Percentiles rank a stretch among this genome's conserved stretches.
Evolutionary conservation across 176 grass and related monocot genomes (phyloP).

Genomic region (Paspalum notatum): DNA sequence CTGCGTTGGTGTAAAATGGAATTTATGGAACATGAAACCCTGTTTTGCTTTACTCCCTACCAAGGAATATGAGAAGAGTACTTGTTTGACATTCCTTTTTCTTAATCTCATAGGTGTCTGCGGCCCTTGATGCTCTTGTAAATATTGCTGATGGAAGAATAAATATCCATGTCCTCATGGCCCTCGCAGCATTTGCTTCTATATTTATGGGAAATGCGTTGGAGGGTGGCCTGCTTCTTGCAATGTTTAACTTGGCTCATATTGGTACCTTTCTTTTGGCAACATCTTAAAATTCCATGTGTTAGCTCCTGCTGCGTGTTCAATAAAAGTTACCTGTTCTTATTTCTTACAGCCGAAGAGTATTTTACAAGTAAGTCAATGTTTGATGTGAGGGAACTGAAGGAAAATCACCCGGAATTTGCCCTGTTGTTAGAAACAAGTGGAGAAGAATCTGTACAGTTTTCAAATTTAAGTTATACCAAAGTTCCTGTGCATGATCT

Average conservation of each 20-base stretch:
- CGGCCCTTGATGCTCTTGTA: slow-evolving; percentile 92
- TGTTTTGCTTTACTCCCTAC: background rate
- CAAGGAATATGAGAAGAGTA: slow-evolving; percentile 1
- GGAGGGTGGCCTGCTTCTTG: slow-evolving; percentile 97
- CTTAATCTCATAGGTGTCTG: slow-evolving; percentile 66
- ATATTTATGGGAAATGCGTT: slow-evolving; percentile 98
- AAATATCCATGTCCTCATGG: slow-evolving; percentile 99
- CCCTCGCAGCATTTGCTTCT: slow-evolving; percentile 96
- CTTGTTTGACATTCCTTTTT: slow-evolving; percentile 27
- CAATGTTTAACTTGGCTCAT: slow-evolving; percentile 98
- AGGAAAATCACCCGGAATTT: slow-evolving; percentile 92
- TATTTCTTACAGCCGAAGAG: slow-evolving; percentile 75
- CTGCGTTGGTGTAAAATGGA: background rate
- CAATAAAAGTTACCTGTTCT: slow-evolving; percentile 4
- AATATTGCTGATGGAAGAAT: slow-evolving; percentile 89
- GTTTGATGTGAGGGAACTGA: slow-evolving; percentile 95
- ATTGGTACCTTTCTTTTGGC: slow-evolving; percentile 66
- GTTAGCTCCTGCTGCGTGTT: slow-evolving; percentile 12
- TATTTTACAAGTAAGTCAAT: slow-evolving; percentile 95
- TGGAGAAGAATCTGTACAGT: slow-evolving; percentile 54
- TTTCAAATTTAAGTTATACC: slow-evolving; percentile 80
- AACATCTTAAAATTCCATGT: background rate
- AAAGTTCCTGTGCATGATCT: slow-evolving; percentile 96
- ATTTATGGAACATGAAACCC: background rate
- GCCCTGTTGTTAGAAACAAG: slow-evolving; percentile 76